Evolutionary conservation across 805 yeast genomes (phyloP), one percentile per base, ranked within the genome.

Genomic region (Priceomyces medius): DNA sequence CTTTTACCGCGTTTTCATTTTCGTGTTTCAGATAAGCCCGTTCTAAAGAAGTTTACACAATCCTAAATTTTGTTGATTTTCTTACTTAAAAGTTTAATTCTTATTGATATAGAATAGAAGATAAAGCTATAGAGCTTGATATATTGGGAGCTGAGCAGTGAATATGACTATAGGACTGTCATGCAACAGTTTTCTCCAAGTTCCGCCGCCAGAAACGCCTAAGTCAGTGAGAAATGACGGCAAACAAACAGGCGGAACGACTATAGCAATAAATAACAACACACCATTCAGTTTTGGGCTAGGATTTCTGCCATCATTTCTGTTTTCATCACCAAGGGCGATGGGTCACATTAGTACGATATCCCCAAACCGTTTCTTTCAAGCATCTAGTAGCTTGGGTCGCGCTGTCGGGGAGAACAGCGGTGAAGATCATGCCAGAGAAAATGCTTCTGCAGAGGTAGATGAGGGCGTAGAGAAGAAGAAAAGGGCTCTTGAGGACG

Each of bases 291-390:
- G 64, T 20, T 66, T 68, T 45, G 69, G 72, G 6, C 48, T 68
- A 21, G 67, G 66, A 27, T 64, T 68, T 37, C 71, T 64, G 71
- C 74, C 74, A 10, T 64, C 71, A n/a, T 66, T 68, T 49, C 65
- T 60, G 28, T 63, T 68, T 47, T 52, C 59, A 37, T 61, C 71
- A 8, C 74, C 74, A 5, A 40, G 64, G 24, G 37, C 31, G 21
- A 49, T 51, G 33, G 51, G 53, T 41, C 34, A 56, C 16, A 46
- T 64, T 17, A 50, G 50, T 36, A 44, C 61, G n/a, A 49, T 61
- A 5, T 66, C 72, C 9, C 71, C 73, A 1, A 68, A 61, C 35
- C 50, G 63, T 35, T 57, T 66, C 41, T 56, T 65, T 43, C 61
- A 56, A 35, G 45, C 49, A 6, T 46, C 64, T 6, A 51, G 49